Conservation (phyloP, 768 basidiomycete genomes). For the Erythrobasidium yunnanense region DNA sequence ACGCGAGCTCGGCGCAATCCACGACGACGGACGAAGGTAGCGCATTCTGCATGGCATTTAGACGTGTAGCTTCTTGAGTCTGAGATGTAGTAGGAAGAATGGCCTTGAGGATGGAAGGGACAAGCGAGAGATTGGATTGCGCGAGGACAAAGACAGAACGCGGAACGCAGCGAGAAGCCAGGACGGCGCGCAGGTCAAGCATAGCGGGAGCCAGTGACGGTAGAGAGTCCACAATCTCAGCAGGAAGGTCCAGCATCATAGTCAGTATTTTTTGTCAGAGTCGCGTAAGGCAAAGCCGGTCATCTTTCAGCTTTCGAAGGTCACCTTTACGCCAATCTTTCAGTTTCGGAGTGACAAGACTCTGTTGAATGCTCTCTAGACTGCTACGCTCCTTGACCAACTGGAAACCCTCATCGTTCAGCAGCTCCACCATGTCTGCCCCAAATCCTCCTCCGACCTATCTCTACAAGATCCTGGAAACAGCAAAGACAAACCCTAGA, state of each 20-base stretch:
- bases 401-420: slow-evolving; percentile 3
- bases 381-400: not conserved
- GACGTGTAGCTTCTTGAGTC: not conserved
- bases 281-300: too few species aligned
- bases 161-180: slow-evolving; percentile 3
- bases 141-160: slow-evolving; percentile 13
- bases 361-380: not conserved
- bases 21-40: slow-evolving; percentile 11
- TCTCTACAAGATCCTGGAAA: slow-evolving; percentile 23
- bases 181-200: not conserved
- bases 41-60: not conserved
- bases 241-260: not conserved
- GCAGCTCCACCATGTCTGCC: slow-evolving; percentile 11
- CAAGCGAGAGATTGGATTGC: not conserved
- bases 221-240: not conserved
- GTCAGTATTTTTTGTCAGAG: not conserved
- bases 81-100: not conserved
- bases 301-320: too few species aligned
- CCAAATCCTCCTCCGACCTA: slow-evolving; percentile 11
- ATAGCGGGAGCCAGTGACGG: not conserved
- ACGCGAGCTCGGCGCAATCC: slow-evolving; percentile 22
- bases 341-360: too few species aligned
- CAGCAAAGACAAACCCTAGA: slow-evolving; percentile 8
- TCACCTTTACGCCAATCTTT: too few species aligned
- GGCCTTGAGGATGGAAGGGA: not conserved